phyloP scores from a whole-genome alignment of 2,329 filamentous ascomycete genomes.

The Colletotrichum tropicale region DNA sequence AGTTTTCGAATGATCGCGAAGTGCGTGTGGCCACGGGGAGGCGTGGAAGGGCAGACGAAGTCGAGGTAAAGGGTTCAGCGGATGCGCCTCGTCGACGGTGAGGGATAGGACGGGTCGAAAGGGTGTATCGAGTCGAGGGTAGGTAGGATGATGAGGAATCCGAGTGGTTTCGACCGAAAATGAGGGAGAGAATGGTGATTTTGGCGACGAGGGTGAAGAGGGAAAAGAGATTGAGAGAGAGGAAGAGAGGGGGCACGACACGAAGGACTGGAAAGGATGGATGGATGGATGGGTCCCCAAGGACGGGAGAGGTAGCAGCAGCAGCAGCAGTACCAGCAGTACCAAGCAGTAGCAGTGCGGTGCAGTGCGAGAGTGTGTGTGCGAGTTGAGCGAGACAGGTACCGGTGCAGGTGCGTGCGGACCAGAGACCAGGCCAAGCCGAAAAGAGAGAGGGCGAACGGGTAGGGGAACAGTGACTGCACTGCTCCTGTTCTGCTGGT shows the following conservation, averaged over 20 bases:
- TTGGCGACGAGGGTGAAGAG: slow-evolving; percentile 10
- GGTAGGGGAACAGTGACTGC: slow-evolving; percentile 6
- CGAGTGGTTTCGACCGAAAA: slow-evolving; percentile 13
- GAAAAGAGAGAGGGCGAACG: slow-evolving; percentile 7
- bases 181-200: slow-evolving; percentile 14
- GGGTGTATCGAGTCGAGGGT: slow-evolving; percentile 15
- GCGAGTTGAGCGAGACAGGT: slow-evolving; percentile 19
- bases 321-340: neutral
- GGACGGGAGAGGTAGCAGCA: slow-evolving; percentile 5
- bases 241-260: slow-evolving; percentile 23
- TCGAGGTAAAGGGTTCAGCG: slow-evolving; percentile 25
- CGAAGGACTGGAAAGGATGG: slow-evolving; percentile 13
- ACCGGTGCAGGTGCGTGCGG: slow-evolving; percentile 16
- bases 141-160: slow-evolving; percentile 6
- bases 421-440: slow-evolving; percentile 6
- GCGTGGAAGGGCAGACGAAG: slow-evolving; percentile 20
- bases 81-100: slow-evolving; percentile 34
- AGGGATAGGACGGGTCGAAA: slow-evolving; percentile 26
- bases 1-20: slow-evolving; percentile 22
- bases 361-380: neutral
- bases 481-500: neutral
- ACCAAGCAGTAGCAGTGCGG: slow-evolving; percentile 4
- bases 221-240: slow-evolving; percentile 23
- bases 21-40: slow-evolving; percentile 22
- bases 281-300: slow-evolving; percentile 20